These are phyloP conservation scores for Chrysanthemum lavandulifolium DNA, from an alignment of 129 eudicot species.

Conservation along the genomic window DNA sequence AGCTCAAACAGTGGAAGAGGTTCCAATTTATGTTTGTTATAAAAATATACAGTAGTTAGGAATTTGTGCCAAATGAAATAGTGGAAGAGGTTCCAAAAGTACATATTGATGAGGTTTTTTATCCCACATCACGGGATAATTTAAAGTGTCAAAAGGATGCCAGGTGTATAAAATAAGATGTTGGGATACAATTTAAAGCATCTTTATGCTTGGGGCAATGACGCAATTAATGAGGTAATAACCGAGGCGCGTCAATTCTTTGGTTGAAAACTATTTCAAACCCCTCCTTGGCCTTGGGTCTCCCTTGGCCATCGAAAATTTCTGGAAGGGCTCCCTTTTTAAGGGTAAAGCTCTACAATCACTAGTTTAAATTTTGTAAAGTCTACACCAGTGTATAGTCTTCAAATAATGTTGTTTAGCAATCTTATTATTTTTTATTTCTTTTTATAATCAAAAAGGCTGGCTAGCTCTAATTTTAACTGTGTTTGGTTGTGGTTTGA, in stretches of 20 bases:
- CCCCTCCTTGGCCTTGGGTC: constrained; percentile 51
- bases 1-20: not conserved
- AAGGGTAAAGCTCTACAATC: constrained; percentile 25
- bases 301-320: constrained; percentile 30
- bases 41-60: too few species aligned
- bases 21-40: too few species aligned
- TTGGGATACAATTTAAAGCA: not conserved
- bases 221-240: constrained; percentile 91
- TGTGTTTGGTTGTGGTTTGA: too few species aligned
- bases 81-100: not conserved
- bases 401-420: too few species aligned
- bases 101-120: not conserved
- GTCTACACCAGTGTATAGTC: not conserved
- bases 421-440: too few species aligned
- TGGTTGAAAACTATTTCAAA: constrained; percentile 99
- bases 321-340: constrained; percentile 27
- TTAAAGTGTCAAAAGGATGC: too few species aligned
- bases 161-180: not conserved
- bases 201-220: constrained; percentile 99
- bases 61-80: not conserved
- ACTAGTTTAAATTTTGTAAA: not conserved
- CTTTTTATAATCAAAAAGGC: too few species aligned
- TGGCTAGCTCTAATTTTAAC: too few species aligned
- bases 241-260: constrained; percentile 96
- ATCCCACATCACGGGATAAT: constrained; percentile 1